Percentiles rank a stretch among this genome's conserved stretches.
Conservation (phyloP, 2,329 filamentous ascomycete species). For the Aspergillus oerlinghausenensis region DNA sequence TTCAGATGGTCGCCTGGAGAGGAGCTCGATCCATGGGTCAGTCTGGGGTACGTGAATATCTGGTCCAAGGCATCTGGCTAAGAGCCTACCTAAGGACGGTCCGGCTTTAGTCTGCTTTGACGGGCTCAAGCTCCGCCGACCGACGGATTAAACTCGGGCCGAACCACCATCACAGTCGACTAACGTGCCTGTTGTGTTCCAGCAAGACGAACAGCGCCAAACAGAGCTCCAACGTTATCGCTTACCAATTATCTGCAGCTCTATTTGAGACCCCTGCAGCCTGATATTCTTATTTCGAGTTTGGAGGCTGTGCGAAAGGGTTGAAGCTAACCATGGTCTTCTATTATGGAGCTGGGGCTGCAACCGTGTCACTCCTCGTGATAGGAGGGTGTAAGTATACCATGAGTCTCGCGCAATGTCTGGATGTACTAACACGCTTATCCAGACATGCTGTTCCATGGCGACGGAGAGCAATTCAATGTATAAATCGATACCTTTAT, state of each 20-base stretch:
- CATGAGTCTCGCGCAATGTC: conserved; percentile 3
- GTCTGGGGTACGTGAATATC: conserved; percentile 22
- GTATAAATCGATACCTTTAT: conserved; percentile 47
- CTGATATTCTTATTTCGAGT: conserved; percentile 17
- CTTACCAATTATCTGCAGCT: conserved; percentile 8
- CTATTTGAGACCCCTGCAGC: conserved; percentile 15
- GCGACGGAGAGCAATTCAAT: conserved; percentile 93
- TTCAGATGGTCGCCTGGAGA: conserved; percentile 9
- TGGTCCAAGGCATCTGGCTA: neutral
- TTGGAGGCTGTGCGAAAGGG: conserved; percentile 9
- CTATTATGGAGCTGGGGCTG: conserved; percentile 64
- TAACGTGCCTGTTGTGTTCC: conserved; percentile 8
- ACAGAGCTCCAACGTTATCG: conserved; percentile 12
- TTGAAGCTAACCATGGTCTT: conserved; percentile 59
- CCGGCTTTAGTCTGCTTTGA: neutral
- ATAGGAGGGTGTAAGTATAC: conserved; percentile 69
- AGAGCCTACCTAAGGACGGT: neutral
- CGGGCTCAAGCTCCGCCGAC: conserved; percentile 1
- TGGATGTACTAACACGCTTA: conserved; percentile 15
- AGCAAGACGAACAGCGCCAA: neutral
- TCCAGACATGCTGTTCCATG: conserved; percentile 96
- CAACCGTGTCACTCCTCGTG: conserved; percentile 63
- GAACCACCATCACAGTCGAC: conserved; percentile 10
- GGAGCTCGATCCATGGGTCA: conserved; percentile 20
- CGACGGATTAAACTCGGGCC: conserved; percentile 30